Evolutionary conservation across 495 filamentous ascomycete genomes (phyloP), one percentile per base, ranked within the genome.

Genomic region (Daldinia caldariorum): DNA sequence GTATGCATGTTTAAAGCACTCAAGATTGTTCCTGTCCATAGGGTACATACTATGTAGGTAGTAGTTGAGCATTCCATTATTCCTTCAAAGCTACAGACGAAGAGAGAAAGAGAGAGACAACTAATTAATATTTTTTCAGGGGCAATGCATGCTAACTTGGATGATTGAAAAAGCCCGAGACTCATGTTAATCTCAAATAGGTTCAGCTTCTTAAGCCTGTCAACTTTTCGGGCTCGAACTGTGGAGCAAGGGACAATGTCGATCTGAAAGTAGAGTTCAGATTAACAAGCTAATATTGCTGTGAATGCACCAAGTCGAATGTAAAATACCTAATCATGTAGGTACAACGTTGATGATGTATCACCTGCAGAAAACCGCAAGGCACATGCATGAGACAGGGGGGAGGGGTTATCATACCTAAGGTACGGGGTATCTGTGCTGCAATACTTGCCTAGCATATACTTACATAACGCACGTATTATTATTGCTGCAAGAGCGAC

Each of bases 111-210:
- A 35, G 34, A 35, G 34, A 35, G 34, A 35, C 34, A 35, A 10
- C 34, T 35, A 35, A 35, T 35, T 35, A 35, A 35, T 10, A 62
- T n/a, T 10, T 54, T 49, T 29, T 57, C 67, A 70, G 67, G 67
- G 61, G 67, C 34, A 70, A 70, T 61, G 58, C 65, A 62, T 62
- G 67, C 34, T 65, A 65, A 43, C 10, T 71, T 29, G 31, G 57
- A 58, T 45, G 26, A 60, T 64, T 61, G 26, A 38, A 49, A 12
- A 39, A 58, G 38, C 22, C 63, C 35, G 60, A 67, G 49, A 61
- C 49, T 50, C 7, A 14, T 56, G 47, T 57, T 68, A 68, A 63
- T 72, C 64, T 65, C 31, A 65, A 64, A 61, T 65, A 7, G 61
- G 69, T 39, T 60, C 26, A 72, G 56, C 57, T 56, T 68, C 41